These are phyloP conservation scores for Fragaria ananassa DNA, from an alignment of 306 rosid species.

Conservation along the genomic window DNA sequence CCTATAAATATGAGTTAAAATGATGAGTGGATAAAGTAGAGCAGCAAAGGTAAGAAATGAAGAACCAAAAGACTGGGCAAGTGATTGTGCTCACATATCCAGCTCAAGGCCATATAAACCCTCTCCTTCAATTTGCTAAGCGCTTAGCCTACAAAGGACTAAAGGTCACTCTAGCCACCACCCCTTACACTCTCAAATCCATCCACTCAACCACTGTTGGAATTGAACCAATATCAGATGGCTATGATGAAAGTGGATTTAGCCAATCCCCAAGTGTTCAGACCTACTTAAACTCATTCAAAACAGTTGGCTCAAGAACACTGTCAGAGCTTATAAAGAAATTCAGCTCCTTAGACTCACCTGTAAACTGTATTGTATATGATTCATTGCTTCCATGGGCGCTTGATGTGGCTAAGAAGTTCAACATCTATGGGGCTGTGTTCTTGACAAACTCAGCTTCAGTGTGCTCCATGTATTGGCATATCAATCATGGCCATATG, in stretches of 20 bases:
- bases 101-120: conserved; percentile 48
- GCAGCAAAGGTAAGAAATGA: conserved; percentile 20
- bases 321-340: conserved; percentile 24
- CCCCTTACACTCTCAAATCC: conserved; percentile 35
- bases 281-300: conserved; percentile 33
- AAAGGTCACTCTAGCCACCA: conserved; percentile 35
- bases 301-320: conserved; percentile 34
- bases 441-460: conserved; percentile 42
- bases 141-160: conserved; percentile 34
- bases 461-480: conserved; percentile 34
- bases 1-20: background rate
- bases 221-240: conserved; percentile 40
- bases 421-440: conserved; percentile 25
- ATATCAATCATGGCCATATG: conserved; percentile 3
- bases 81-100: conserved; percentile 36
- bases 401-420: conserved; percentile 32
- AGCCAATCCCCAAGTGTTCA: conserved; percentile 24
- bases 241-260: conserved; percentile 37
- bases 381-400: conserved; percentile 46
- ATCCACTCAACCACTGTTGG: conserved; percentile 15
- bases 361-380: conserved; percentile 36
- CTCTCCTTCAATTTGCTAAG: conserved; percentile 46
- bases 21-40: background rate
- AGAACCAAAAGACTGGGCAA: conserved; percentile 20
- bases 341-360: conserved; percentile 19